Evolutionary conservation across 306 rosid species (phyloP).

Genomic region (Fragaria ananassa): DNA sequence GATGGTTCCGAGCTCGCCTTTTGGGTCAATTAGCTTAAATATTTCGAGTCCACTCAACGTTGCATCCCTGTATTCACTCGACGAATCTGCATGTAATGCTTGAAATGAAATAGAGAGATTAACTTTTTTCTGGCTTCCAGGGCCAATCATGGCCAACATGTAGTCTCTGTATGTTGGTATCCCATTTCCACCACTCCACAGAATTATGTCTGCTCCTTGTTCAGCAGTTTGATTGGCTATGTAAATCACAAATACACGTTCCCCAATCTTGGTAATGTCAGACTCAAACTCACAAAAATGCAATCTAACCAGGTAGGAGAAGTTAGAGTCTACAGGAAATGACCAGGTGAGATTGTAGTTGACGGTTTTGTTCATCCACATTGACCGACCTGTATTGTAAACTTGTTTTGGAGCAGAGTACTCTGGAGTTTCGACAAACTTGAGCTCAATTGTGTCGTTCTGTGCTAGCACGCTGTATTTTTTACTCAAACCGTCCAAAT

Average conservation of each 20-base stretch:
- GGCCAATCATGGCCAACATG: background rate
- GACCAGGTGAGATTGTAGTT: conserved; percentile 34
- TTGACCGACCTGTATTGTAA: conserved; percentile 13
- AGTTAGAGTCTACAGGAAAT: conserved; percentile 25
- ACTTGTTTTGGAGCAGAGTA: conserved; percentile 20
- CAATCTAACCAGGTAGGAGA: conserved; percentile 25
- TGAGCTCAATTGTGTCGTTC: background rate
- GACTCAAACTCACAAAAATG: conserved; percentile 26
- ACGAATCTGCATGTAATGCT: background rate
- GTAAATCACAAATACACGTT: conserved; percentile 22
- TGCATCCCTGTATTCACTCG: background rate
- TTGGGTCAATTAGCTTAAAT: conserved; percentile 20
- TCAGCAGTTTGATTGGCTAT: conserved; percentile 28
- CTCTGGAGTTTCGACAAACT: background rate
- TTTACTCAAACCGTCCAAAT: background rate
- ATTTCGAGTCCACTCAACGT: conserved; percentile 51
- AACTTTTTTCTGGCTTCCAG: background rate
- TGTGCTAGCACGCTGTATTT: rapidly evolving
- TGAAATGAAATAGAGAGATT: conserved; percentile 28
- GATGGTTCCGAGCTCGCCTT: background rate
- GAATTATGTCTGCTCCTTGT: background rate
- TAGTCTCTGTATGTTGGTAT: conserved; percentile 22
- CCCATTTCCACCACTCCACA: background rate
- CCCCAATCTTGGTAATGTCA: background rate
- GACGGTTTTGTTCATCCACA: background rate